A percentile compares a stretch with the other conserved stretches of the same genome.
Evolutionary conservation across 345 rosid genomes (phyloP).

Genomic region (Eucalyptus pauciflora): DNA sequence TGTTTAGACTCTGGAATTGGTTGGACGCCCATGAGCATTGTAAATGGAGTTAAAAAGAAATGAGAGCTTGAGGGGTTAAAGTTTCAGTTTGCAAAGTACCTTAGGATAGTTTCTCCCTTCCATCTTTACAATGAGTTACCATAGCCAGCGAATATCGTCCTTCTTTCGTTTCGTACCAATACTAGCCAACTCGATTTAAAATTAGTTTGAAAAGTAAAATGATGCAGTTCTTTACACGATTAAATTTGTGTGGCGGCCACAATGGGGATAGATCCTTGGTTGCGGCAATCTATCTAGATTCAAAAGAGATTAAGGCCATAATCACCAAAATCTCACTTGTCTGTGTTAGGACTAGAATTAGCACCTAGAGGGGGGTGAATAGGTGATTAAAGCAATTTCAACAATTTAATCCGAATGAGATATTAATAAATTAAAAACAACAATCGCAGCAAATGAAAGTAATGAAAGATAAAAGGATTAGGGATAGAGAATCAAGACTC

Average conservation of each 20-base stretch:
- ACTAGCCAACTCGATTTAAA: neutral
- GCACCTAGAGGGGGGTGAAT: too few relatives aligned
- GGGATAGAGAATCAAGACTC: too few relatives aligned
- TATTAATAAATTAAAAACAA: too few relatives aligned
- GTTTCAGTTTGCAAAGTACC: constrained; percentile 10
- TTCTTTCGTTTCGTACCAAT: neutral
- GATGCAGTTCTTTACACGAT: too few relatives aligned
- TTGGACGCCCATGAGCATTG: neutral
- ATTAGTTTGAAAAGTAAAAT: neutral
- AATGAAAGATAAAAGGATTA: too few relatives aligned
- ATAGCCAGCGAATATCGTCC: neutral
- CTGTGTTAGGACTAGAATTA: too few relatives aligned
- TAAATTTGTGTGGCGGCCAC: neutral
- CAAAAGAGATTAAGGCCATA: neutral
- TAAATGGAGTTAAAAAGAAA: neutral
- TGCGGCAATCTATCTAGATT: neutral
- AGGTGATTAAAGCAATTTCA: too few relatives aligned
- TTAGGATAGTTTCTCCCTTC: constrained; percentile 85
- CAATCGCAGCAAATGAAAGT: too few relatives aligned
- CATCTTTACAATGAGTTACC: constrained; percentile 31
- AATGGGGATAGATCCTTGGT: neutral
- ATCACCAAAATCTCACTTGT: neutral
- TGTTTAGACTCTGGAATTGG: constrained; percentile 49
- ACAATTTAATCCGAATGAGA: too few relatives aligned
- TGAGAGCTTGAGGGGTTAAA: neutral